Evolutionary conservation across 2,329 filamentous ascomycete genomes (phyloP).

Genomic region (Blumeria graminis): DNA sequence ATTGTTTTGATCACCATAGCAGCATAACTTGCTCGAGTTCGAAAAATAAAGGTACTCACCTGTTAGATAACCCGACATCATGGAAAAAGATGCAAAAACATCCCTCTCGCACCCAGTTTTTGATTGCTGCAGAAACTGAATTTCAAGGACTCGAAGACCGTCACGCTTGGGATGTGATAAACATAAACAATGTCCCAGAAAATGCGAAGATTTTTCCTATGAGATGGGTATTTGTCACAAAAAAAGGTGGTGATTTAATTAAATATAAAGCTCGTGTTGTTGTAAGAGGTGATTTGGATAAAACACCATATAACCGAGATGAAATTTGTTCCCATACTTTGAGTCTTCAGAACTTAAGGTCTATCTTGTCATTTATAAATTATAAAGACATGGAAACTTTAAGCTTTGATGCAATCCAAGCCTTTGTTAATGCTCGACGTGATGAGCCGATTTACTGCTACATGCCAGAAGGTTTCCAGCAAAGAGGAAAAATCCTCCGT

Average conservation of each 20-base stretch:
- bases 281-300: background rate
- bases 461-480: background rate
- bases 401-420: background rate
- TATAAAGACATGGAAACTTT: background rate
- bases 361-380: conserved; percentile 1
- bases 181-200: background rate
- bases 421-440: background rate
- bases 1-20: background rate
- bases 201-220: background rate
- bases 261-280: conserved; percentile 1
- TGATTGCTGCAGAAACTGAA: background rate
- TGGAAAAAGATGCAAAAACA: conserved; percentile 1
- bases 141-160: background rate
- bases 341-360: background rate
- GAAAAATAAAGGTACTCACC: background rate
- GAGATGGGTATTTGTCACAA: conserved; percentile 2
- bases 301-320: background rate
- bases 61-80: background rate
- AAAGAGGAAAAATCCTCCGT: background rate
- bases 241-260: background rate
- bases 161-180: background rate
- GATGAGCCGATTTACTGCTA: background rate
- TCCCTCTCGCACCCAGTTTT: background rate
- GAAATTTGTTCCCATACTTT: conserved; percentile 1
- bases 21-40: background rate